These are phyloP conservation scores for Suillus spraguei DNA, from an alignment of 768 basidiomycete genomes.

Conservation along the genomic window DNA sequence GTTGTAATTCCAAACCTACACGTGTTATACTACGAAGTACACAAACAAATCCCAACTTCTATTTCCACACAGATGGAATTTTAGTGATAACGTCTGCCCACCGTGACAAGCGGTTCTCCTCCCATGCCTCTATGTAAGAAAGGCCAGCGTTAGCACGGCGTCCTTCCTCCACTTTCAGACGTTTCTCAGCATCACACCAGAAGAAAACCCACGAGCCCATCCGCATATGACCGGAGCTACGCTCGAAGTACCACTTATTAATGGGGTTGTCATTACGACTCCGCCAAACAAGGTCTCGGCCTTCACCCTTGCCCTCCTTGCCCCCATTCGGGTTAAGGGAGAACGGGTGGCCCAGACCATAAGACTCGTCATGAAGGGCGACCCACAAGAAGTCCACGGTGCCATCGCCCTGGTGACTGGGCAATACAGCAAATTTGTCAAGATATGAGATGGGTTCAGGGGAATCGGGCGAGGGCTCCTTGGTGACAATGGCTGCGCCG, in stretches of 20 bases:
- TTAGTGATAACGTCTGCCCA: constrained; percentile 72
- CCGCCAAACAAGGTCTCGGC: constrained; percentile 96
- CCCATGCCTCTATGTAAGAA: constrained; percentile 78
- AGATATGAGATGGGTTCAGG: constrained; percentile 77
- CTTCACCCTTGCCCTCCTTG: constrained; percentile 84
- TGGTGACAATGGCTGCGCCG: constrained; percentile 93
- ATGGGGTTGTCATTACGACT: constrained; percentile 91
- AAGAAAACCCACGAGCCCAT: constrained; percentile 91
- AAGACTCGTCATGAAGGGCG: constrained; percentile 96
- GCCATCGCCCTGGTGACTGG: constrained; percentile 94
- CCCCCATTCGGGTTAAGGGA: constrained; percentile 96
- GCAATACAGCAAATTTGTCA: constrained; percentile 98
- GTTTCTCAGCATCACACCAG: constrained; percentile 97
- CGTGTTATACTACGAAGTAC: constrained; percentile 16
- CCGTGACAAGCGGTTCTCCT: constrained; percentile 63
- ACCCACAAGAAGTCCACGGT: constrained; percentile 99
- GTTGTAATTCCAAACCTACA: constrained; percentile 3
- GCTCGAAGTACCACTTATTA: constrained; percentile 99
- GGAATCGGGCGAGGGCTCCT: constrained; percentile 43
- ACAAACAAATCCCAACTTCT: constrained; percentile 15
- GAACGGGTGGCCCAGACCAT: constrained; percentile 91
- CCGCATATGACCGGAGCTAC: constrained; percentile 87
- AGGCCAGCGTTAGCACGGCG: constrained; percentile 63
- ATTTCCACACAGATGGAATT: constrained; percentile 82
- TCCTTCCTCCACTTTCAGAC: constrained; percentile 69